Percentiles rank a stretch among this genome's conserved stretches.
Evolutionary conservation across 768 basidiomycete genomes (phyloP).

Genomic region (Trametopsis cervina): DNA sequence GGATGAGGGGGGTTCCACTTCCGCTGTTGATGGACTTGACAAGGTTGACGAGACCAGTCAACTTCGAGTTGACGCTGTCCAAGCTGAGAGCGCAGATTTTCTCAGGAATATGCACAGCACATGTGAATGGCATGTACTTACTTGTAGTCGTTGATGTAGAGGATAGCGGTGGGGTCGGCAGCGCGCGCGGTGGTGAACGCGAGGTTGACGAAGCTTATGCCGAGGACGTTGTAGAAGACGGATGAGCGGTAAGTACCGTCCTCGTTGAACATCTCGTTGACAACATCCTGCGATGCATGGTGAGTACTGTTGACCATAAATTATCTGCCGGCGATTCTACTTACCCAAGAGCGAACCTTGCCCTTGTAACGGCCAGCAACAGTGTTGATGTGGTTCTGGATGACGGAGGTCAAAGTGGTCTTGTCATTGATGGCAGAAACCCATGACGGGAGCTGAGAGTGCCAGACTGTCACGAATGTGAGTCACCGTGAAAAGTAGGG

Average conservation of each 20-base stretch:
- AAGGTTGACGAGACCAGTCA: conserved; percentile 30
- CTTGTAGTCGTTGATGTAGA: conserved; percentile 36
- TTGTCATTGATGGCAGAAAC: conserved; percentile 22
- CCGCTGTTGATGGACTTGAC: conserved; percentile 35
- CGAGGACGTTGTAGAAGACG: conserved; percentile 44
- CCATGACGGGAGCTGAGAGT: conserved; percentile 28
- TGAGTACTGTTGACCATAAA: neutral
- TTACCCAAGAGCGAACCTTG: conserved; percentile 31
- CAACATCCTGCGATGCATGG: conserved; percentile 8
- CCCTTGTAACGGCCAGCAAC: conserved; percentile 28
- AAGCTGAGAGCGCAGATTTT: conserved; percentile 24
- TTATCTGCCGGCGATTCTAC: neutral
- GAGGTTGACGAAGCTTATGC: conserved; percentile 41
- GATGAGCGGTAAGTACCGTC: conserved; percentile 39
- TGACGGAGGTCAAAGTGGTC: conserved; percentile 22
- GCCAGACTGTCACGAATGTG: conserved; percentile 20
- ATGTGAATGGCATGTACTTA: conserved; percentile 2
- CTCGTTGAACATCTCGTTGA: conserved; percentile 44
- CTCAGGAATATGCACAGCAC: neutral
- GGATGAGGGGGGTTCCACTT: conserved; percentile 30
- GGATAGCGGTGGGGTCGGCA: conserved; percentile 44
- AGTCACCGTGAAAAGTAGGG: neutral
- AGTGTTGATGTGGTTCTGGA: conserved; percentile 29
- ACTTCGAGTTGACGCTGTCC: conserved; percentile 41
- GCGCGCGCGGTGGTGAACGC: conserved; percentile 44